Base-by-base conservation (phyloP, 768 basidiomycete species). In the Mrakia blollopis region DNA sequence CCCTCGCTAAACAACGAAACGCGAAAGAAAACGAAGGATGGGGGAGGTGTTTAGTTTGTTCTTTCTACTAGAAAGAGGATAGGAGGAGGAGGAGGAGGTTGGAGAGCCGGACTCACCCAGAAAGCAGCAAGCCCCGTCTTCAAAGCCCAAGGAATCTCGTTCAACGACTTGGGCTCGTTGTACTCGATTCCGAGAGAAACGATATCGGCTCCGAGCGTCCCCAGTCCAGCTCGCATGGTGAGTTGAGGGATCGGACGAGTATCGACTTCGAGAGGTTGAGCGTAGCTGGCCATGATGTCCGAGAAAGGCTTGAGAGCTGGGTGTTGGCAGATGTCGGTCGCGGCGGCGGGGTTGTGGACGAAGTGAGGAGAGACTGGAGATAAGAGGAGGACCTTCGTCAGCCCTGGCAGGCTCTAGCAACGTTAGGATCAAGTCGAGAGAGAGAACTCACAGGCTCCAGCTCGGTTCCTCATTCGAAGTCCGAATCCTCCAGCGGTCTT, bases 241-340 rank as follows among this genome's bases (percentile, higher is more conserved):
- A 76, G 68, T 39, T 76, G 75, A 47, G 75, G 75, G 25, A 76
- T 32, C 0, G 75, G 75, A 25, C 75, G 68, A 23, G 75, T 76
- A 16, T 76, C 67, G 44, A 76, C 68, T 13, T 76, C 75, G 69
- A 76, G 39, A 9, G 75, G 75, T 23, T 57, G 50, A 14, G 75
- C 69, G 54, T 76, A 69, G 41, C 52, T 35, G 41, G 75, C 65
- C 21, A 76, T 37, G 23, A 70, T 60, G 30, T 69, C 67, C 13
- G 68, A 70, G 13, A 61, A 32, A 9, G 50, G 57, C 18, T 57
- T 57, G 16, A 76, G 75, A 7, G 65, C 65, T 1, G 75, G 75
- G 60, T 76, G 65, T 23, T 70, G 75, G 60, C 75, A 76, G 30
- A 70, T 30, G 3, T 54, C 54, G 35, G 75, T 57, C 23, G 75